Evolutionary conservation across 257 asterid genomes (phyloP).

Genomic region (Gentiana macrophylla): DNA sequence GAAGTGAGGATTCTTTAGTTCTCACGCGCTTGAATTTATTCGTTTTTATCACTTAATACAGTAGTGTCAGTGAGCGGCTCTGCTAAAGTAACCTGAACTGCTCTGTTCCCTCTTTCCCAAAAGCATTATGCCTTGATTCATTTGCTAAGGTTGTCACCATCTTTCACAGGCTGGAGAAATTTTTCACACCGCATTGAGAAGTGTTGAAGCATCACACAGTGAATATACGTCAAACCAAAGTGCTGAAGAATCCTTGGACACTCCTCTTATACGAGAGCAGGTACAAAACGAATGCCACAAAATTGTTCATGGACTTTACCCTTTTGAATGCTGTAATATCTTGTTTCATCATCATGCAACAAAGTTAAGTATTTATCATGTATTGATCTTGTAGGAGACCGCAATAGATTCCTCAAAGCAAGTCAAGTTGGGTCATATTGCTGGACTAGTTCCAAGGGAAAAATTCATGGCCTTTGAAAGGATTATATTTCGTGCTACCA

Average conservation of each 20-base stretch:
- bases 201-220: constrained; percentile 71
- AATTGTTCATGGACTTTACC: background rate
- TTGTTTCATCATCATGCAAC: background rate
- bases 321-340: background rate
- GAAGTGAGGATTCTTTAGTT: too few species aligned
- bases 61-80: too few species aligned
- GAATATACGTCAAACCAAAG: constrained; percentile 59
- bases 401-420: constrained; percentile 74
- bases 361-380: constrained; percentile 9
- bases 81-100: too few species aligned
- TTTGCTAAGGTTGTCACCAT: background rate
- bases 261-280: constrained; percentile 72
- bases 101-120: too few species aligned
- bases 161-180: constrained; percentile 69
- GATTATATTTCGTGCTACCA: constrained; percentile 93
- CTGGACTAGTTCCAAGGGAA: constrained; percentile 92
- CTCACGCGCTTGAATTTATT: too few species aligned
- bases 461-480: constrained; percentile 95
- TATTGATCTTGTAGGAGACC: constrained; percentile 35
- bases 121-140: constrained; percentile 2
- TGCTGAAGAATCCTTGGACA: constrained; percentile 80
- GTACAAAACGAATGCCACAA: constrained; percentile 20
- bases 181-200: constrained; percentile 70
- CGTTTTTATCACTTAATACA: too few species aligned
- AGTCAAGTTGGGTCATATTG: constrained; percentile 76